phyloP scores from a whole-genome alignment of 371 early-diverging fungal species.

The Mortierella sp. region DNA sequence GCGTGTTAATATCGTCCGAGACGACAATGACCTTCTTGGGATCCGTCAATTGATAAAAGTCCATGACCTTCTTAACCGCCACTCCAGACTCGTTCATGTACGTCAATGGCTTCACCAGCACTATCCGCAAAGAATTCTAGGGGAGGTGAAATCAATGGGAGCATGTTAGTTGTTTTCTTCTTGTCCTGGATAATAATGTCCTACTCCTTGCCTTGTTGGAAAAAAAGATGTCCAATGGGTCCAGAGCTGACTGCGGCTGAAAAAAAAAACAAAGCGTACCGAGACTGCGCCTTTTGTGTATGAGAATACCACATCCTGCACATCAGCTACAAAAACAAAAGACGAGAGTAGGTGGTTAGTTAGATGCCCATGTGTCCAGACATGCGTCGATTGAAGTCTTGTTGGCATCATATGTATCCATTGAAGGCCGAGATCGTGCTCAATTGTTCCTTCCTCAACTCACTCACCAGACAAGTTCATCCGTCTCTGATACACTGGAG shows the following conservation, averaged over 20 bases:
- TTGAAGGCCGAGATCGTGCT: background rate
- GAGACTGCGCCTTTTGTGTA: conserved; percentile 47
- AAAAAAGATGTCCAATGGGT: background rate
- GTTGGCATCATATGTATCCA: too few relatives aligned
- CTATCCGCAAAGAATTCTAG: conserved; percentile 62
- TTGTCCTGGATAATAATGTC: background rate
- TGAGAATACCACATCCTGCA: conserved; percentile 62
- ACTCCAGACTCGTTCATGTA: conserved; percentile 65
- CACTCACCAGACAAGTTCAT: conserved; percentile 56
- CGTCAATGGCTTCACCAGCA: conserved; percentile 67
- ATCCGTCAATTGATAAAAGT: conserved; percentile 57
- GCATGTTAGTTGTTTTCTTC: background rate
- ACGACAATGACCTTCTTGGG: conserved; percentile 66
- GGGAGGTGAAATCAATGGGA: background rate
- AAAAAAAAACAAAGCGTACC: conserved; percentile 25
- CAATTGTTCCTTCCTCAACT: too few relatives aligned
- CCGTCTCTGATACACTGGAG: conserved; percentile 60
- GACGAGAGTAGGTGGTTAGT: background rate
- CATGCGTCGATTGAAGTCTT: too few relatives aligned
- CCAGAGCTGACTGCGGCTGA: background rate
- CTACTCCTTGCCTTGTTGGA: background rate
- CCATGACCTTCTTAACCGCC: conserved; percentile 61
- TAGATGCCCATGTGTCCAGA: too few relatives aligned
- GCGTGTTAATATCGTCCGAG: conserved; percentile 67
- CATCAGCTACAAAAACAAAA: conserved; percentile 56